phyloP scores from a whole-genome alignment of 1,139 yeast species.

The Magnusiomyces magnusii region DNA sequence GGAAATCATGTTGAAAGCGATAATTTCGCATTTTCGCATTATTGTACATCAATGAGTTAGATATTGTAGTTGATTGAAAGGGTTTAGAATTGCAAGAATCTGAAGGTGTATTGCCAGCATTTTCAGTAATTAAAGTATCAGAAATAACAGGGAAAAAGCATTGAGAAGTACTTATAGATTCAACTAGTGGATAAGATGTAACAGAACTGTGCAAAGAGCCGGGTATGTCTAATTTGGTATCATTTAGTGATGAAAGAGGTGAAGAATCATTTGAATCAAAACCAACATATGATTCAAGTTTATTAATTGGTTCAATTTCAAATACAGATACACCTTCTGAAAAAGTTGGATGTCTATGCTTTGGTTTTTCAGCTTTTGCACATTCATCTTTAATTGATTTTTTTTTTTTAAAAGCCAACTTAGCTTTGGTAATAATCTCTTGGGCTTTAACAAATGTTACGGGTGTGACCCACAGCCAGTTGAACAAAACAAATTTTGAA shows the following conservation, averaged over 20 bases:
- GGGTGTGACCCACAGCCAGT: neutral
- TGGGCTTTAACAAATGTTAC: too few species aligned
- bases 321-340: neutral
- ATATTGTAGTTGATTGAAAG: too few species aligned
- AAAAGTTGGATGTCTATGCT: neutral
- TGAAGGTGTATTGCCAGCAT: neutral
- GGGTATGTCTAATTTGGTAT: neutral
- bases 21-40: neutral
- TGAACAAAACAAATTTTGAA: neutral
- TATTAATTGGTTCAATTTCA: neutral
- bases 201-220: neutral
- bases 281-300: neutral
- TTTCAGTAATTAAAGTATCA: neutral
- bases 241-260: neutral
- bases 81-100: too few species aligned
- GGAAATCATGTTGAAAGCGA: slow-evolving; percentile 5
- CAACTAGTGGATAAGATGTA: neutral
- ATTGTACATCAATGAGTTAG: neutral
- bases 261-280: neutral
- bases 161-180: neutral
- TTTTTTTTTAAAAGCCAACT: too few species aligned
- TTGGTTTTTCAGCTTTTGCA: neutral
- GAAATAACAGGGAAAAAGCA: neutral
- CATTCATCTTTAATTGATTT: too few species aligned
- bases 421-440: too few species aligned